These are phyloP conservation scores for Apophysomyces elegans DNA, from an alignment of 371 early-diverging fungal species.

Conservation along the genomic window DNA sequence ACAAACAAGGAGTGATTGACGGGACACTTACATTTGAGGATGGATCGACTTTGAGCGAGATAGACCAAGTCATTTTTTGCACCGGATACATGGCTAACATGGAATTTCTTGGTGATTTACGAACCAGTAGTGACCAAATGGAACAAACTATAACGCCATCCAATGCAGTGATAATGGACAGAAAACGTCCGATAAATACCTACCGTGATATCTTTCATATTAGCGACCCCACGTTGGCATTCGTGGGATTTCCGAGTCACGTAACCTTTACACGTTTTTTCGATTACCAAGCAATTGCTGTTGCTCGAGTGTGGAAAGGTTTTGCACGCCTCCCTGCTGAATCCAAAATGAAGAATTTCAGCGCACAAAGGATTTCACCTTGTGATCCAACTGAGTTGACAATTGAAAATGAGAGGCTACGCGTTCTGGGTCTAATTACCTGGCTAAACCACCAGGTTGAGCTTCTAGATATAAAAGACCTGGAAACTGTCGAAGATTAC, in stretches of 20 bases:
- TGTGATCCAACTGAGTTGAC: slow-evolving; percentile 15
- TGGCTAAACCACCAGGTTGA: slow-evolving; percentile 44
- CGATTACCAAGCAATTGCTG: slow-evolving; percentile 37
- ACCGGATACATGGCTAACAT: slow-evolving; percentile 67
- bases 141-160: background rate
- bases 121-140: background rate
- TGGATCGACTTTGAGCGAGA: slow-evolving; percentile 46
- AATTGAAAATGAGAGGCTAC: slow-evolving; percentile 11
- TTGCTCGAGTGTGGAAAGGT: slow-evolving; percentile 46
- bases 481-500: background rate
- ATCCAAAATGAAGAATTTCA: slow-evolving; percentile 27
- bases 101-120: slow-evolving; percentile 50
- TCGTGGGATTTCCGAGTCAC: slow-evolving; percentile 32
- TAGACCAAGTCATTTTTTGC: slow-evolving; percentile 67
- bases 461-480: background rate
- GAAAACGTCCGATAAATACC: slow-evolving; percentile 25
- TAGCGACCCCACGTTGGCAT: slow-evolving; percentile 41
- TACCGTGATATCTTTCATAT: slow-evolving; percentile 40
- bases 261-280: slow-evolving; percentile 25
- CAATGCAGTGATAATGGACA: slow-evolving; percentile 16
- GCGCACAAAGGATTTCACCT: slow-evolving; percentile 17
- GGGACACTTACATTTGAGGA: slow-evolving; percentile 58
- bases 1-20: slow-evolving; percentile 27
- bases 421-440: slow-evolving; percentile 22
- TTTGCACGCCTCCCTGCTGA: slow-evolving; percentile 29